Percentiles rank a stretch among this genome's conserved stretches.
phyloP scores from a whole-genome alignment of 2,329 filamentous ascomycete species.

The Alternaria incomplexa region DNA sequence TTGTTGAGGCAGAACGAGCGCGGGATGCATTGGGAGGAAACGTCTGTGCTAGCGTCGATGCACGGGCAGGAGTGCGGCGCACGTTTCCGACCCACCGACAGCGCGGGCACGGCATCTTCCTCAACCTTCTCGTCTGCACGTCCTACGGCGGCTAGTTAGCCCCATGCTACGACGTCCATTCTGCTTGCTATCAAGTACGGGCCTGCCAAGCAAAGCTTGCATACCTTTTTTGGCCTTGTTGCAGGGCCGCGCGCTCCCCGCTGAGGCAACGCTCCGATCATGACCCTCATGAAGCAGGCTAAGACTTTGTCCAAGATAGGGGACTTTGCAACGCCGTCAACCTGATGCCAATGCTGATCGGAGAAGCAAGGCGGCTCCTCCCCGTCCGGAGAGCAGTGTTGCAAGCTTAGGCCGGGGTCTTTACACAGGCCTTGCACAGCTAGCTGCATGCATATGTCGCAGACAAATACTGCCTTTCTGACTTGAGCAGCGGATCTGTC shows the following conservation, averaged over 20 bases:
- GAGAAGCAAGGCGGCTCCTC: slow-evolving; percentile 11
- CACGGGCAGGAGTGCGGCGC: slow-evolving; percentile 6
- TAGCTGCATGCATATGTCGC: not conserved
- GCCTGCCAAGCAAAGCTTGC: slow-evolving; percentile 14
- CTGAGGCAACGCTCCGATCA: slow-evolving; percentile 9
- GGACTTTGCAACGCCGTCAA: slow-evolving; percentile 1
- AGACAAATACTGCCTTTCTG: slow-evolving; percentile 8
- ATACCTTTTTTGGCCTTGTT: slow-evolving; percentile 6
- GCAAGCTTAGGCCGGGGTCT: not conserved
- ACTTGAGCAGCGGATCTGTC: slow-evolving; percentile 4
- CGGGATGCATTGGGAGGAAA: not conserved
- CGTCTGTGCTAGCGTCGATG: slow-evolving; percentile 9
- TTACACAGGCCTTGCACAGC: not conserved
- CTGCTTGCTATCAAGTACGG: not conserved
- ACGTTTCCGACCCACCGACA: slow-evolving; percentile 9
- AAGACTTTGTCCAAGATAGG: slow-evolving; percentile 8
- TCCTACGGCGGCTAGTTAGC: slow-evolving; percentile 7
- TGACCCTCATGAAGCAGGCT: slow-evolving; percentile 10
- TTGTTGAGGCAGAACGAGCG: not conserved
- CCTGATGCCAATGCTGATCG: not conserved
- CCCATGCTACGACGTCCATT: slow-evolving; percentile 11
- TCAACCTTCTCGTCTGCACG: slow-evolving; percentile 5
- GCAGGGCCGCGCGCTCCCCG: slow-evolving; percentile 5
- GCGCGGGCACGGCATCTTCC: slow-evolving; percentile 5
- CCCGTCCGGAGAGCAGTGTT: slow-evolving; percentile 7